Evolutionary conservation across 1,139 yeast genomes (phyloP), one percentile per base, ranked within the genome.

Genomic region (Diutina ranongensis): DNA sequence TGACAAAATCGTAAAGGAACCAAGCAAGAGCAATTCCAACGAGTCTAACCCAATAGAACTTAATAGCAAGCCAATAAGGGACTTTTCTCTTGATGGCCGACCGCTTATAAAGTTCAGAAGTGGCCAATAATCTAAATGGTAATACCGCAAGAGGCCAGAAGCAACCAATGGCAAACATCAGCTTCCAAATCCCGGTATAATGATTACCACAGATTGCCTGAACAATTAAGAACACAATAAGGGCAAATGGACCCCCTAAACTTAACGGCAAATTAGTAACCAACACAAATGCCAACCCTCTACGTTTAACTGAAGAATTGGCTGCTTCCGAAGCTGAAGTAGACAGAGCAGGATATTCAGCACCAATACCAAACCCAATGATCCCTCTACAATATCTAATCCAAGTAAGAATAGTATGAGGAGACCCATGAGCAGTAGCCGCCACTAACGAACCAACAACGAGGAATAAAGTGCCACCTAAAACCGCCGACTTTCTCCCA

Each of bases 231-330:
- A 83, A 83, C 40, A 82, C 68, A 48, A 71, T 68, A 47, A 80
- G 60, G n/a, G 87, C 84, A 59, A 83, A 79, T 16, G 92, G 92
- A 8, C 87, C 87, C 48, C 94, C 92, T 45, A 83, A 68, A 3
- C 85, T 69, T 44, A 83, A 64, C 3, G 92, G 92, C 45, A 83
- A 65, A 58, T 83, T 83, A 8, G 92, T 83, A 19, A 78, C 82
- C 58, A 83, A 54, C 42, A 76, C 71, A 54, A 83, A 80, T 3
- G 74, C 71, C 32, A 79, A 73, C 45, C 89, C 88, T 58, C 89
- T 70, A 55, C 72, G 70, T 55, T 69, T 76, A 44, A 72, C 68
- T 2, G 78, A 68, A 50, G 76, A 79, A 56, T 82, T 80, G 2
- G 88, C 84, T 34, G 87, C 83, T 58, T 82, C 89, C 40, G 79